phyloP scores from a whole-genome alignment of 225 moss, liverwort and hornwort species.

The Antitrichia curtipendula region DNA sequence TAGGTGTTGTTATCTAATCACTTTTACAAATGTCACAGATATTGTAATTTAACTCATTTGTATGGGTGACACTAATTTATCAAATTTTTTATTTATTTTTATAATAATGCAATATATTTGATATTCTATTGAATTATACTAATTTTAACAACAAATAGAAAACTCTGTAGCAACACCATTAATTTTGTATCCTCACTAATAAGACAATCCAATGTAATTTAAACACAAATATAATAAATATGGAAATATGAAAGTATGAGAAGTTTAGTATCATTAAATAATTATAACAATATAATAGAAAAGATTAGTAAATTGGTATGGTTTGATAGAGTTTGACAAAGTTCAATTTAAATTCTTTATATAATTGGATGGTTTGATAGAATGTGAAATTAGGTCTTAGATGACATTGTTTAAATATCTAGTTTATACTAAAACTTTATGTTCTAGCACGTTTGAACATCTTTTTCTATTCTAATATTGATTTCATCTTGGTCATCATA shows the following conservation, averaged over 20 bases:
- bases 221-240: background rate
- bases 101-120: background rate
- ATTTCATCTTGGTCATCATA: background rate
- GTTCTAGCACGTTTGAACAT: background rate
- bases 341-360: no score
- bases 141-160: background rate
- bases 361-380: background rate
- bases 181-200: background rate
- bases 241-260: background rate
- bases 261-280: background rate
- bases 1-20: background rate
- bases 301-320: background rate
- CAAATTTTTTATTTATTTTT: no score
- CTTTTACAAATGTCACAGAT: background rate
- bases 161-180: fast-evolving
- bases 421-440: background rate
- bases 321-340: background rate
- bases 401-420: background rate
- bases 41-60: background rate
- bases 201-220: background rate
- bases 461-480: background rate
- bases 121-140: background rate
- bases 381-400: background rate
- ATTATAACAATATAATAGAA: background rate
- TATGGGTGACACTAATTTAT: no score